Base-by-base conservation (phyloP, 1,284 basidiomycete genomes). In the Porphyrellus sp. region DNA sequence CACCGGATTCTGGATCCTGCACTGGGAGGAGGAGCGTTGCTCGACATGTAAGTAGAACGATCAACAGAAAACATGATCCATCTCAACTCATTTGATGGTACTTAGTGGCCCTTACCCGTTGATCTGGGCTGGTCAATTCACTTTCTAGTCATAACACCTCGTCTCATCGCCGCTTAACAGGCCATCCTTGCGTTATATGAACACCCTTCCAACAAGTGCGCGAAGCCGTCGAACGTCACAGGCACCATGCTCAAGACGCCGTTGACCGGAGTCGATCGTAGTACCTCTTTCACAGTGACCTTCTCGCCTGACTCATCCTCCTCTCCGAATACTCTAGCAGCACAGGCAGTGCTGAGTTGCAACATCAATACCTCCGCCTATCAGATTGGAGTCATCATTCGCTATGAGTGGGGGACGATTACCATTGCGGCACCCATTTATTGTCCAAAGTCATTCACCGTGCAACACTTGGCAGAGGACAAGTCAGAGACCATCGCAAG, bases 1-100 rank as follows among this genome's bases (percentile, higher is more conserved):
- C 85, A 93, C 72, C 74, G 92, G 33, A 87, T 96, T 59, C 71
- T 93, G 58, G 83, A 93, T 63, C 92, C 93, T 3, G 70, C 74
- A 18, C 77, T 95, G 7, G 93, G 89, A 23, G 93, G 93, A 21
- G 93, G 93, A 1, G 89, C 86, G 8, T 66, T 96, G 33, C 80
- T 96, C 38, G 93, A 96, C 68, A 76, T 93, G 85, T 89, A 59
- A 64, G 81, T 71, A 31, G 27, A 44, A 33, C 2, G 35, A 44
- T 50, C 31, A 24, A 25, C 13, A 5, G 4, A 49, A 41, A 31
- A 35, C 28, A 20, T 16, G 18, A 34, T 31, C n/a, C n/a, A 28
- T 34, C 21, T 55, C 28, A n/a, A 51, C 45, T 53, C 21, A 52
- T 35, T 46, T 16, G 11, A 40, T 49, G 35, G 27, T n/a, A 54